Evolutionary conservation across 2,329 filamentous ascomycete genomes (phyloP), one percentile per base, ranked within the genome.

Genomic region (Phyllosticta citriasiana): DNA sequence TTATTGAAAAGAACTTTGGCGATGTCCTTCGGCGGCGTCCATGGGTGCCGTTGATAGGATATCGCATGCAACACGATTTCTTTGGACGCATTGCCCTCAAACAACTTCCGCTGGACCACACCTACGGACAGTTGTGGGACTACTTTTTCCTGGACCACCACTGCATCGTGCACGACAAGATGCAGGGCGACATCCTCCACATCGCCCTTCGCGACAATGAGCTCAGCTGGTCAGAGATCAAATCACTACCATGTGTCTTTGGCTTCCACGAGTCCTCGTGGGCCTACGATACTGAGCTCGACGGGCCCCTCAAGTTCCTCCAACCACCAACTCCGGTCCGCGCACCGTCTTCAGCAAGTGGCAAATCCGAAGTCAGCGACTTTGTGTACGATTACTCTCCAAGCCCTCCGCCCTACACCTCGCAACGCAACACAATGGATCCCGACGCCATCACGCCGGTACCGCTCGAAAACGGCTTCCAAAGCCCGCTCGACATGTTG

Each of bases 321-420:
- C 33, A 40, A 40, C 33, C 33, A 16, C 33, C 33, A 40, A 40
- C 33, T 14, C 64, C 73, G 69, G 59, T 71, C 68, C 73, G 66
- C 71, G 70, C 72, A 54, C 33, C 33, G 33, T 40, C 33, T 12
- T 40, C 33, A 12, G 33, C 33, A 12, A 40, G 33, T 5, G 33
- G 10, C 7, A 40, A 40, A 14, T 40, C 33, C 33, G 33, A 40
- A 40, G 33, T 40, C 33, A 40, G 33, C 33, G 72, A 75, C 65
- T 70, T 74, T 63, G 75, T 75, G 72, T 74, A 75, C 70, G 72
- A 74, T 64, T 74, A 73, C 65, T 71, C 72, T 67, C 72, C 72
- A 70, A 57, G 61, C 25, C 73, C 74, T 68, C 73, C 73, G 51
- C 73, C 72, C 55, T 76, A 75, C 70, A 73, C 71, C 62, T 74